Conservation (phyloP, 306 rosid species). For the Alnus rubra region DNA sequence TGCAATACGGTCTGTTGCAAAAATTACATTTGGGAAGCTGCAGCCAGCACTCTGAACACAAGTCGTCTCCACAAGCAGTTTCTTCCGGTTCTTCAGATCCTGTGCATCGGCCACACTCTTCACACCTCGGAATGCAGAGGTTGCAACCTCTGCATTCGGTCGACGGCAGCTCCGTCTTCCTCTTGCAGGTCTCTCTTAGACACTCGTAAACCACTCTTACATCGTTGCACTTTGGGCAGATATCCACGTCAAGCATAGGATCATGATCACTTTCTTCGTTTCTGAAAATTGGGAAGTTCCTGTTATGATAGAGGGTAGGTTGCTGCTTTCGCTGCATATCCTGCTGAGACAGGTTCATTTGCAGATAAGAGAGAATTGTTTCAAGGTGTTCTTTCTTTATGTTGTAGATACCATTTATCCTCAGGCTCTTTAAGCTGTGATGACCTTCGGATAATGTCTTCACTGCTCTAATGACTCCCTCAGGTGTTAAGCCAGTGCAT, state of each 20-base stretch:
- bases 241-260: conserved; percentile 52
- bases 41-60: conserved; percentile 77
- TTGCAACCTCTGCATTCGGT: conserved; percentile 58
- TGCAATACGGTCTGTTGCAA: conserved; percentile 84
- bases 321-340: conserved; percentile 24
- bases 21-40: conserved; percentile 70
- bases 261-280: conserved; percentile 9
- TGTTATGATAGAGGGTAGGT: conserved; percentile 40
- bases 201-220: conserved; percentile 65
- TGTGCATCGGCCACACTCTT: conserved; percentile 69
- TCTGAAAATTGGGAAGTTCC: conserved; percentile 12
- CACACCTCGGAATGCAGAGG: conserved; percentile 74
- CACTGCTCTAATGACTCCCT: conserved; percentile 63
- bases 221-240: conserved; percentile 64
- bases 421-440: conserved; percentile 47
- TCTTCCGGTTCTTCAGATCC: conserved; percentile 49
- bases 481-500: conserved; percentile 76
- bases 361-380: conserved; percentile 38
- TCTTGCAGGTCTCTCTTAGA: conserved; percentile 54
- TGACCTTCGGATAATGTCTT: conserved; percentile 50
- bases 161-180: conserved; percentile 24
- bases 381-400: conserved; percentile 57
- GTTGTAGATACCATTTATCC: conserved; percentile 68
- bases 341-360: conserved; percentile 25
- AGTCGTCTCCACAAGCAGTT: conserved; percentile 53